Evolutionary conservation across 176 grass and related monocot genomes (phyloP), one percentile per base, ranked within the genome.

Genomic region (Musa itinerans): DNA sequence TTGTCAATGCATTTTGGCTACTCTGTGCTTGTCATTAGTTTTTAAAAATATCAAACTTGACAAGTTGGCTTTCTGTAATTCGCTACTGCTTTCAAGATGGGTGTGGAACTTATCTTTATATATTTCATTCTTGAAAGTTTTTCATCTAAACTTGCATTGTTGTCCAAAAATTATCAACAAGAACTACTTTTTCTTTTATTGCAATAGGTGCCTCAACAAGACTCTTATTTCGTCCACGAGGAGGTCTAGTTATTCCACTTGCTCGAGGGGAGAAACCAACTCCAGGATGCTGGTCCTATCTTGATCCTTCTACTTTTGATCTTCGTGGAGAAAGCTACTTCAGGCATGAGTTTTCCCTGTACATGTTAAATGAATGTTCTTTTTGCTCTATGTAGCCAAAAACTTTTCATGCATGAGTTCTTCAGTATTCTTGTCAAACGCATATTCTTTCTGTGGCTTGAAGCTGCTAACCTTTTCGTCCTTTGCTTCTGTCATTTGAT

Each of bases 271-370:
- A 91, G 52, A 94, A 86, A 13, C 72, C 82, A 24, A 81, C 78
- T 57, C 27, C 73, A 62, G 90, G 86, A 85, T 87, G 80, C 74
- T 98, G 95, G 95, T 86, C 86, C 74, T n/a, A 43, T 65, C 79
- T 98, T 70, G 90, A 98, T 55, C 88, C 95, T 63, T 98, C 84
- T 20, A 29, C 84, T 65, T 98, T 98, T 84, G 91, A 91, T 27
- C 85, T 98, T 57, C 92, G 95, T 54, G 87, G 95, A 72, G 90
- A 98, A 79, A 98, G 80, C 75, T 98, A 92, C 79, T 89, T 98
- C 67, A 98, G 81, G 95, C 72, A 91, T 54, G 85, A 63, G 57
- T 64, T 70, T 50, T 70, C 20, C 17, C 1, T 8, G 17, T 21
- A 2, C 26, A 67, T 25, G 26, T 43, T 43, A 43, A 43, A 43